Percentiles rank a stretch among this genome's conserved stretches.
Evolutionary conservation across 2,329 filamentous ascomycete genomes (phyloP).

Genomic region (Elsinoe fawcettii): DNA sequence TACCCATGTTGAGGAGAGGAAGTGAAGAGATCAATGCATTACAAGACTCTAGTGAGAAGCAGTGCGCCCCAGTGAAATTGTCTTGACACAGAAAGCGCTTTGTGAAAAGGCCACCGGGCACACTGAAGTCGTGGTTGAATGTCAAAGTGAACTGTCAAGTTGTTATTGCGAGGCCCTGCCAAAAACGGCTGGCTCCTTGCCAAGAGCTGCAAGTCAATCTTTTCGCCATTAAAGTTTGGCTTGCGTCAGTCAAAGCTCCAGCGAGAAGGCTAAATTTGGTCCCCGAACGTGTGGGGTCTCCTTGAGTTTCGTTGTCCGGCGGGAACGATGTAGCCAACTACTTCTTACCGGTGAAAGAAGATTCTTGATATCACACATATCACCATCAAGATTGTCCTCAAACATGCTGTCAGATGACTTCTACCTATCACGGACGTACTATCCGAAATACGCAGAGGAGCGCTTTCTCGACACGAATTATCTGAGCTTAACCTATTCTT

Average conservation of each 20-base stretch:
- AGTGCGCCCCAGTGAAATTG: no score
- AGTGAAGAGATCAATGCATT: conserved; percentile 8
- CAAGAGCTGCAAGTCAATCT: background rate
- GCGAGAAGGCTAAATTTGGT: background rate
- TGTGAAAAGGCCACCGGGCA: background rate
- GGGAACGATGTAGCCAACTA: no score
- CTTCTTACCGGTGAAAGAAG: no score
- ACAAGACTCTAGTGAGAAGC: background rate
- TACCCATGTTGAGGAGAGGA: conserved; percentile 13
- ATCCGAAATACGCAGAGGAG: no score
- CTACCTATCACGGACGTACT: no score
- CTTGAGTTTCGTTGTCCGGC: background rate
- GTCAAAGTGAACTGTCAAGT: conserved; percentile 1
- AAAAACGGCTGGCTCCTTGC: background rate
- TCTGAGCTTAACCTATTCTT: no score
- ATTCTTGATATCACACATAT: no score
- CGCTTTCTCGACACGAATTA: no score
- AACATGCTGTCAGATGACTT: no score
- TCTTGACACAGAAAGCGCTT: background rate
- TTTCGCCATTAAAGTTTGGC: background rate
- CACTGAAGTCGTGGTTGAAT: background rate
- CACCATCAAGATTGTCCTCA: no score
- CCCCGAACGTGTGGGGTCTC: background rate
- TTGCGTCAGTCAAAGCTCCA: background rate
- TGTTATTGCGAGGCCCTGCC: conserved; percentile 1